Percentiles rank a stretch among this genome's conserved stretches.
Evolutionary conservation across 148 eudicot species (phyloP).

Genomic region (Rhododendron henanense): DNA sequence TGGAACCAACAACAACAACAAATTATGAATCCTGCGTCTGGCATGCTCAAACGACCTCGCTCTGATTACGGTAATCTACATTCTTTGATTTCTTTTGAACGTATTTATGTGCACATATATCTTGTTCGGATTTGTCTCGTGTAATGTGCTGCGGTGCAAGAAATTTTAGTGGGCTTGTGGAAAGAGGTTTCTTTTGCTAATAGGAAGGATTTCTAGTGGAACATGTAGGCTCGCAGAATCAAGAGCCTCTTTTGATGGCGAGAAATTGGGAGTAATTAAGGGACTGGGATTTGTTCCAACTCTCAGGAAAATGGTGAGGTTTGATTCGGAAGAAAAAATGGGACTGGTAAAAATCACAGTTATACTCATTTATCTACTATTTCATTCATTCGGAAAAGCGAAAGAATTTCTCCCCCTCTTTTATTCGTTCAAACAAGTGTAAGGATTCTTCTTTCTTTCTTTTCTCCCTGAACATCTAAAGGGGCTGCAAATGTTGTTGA

Average conservation of each 20-base stretch:
- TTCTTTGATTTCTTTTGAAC: background rate
- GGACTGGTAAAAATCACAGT: background rate
- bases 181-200: background rate
- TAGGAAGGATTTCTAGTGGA: conserved; percentile 1
- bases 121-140: background rate
- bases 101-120: background rate
- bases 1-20: conserved; percentile 25
- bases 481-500: background rate
- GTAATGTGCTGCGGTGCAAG: background rate
- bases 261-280: background rate
- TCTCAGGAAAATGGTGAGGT: background rate
- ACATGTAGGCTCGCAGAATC: background rate
- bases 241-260: background rate
- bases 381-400: background rate
- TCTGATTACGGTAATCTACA: conserved; percentile 15
- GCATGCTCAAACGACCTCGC: conserved; percentile 33
- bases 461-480: background rate
- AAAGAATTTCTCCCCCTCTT: background rate
- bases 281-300: background rate
- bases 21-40: conserved; percentile 12
- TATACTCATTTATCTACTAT: no score
- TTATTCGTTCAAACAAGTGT: background rate
- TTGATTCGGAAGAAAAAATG: background rate
- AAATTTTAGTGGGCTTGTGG: background rate
- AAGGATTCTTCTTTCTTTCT: background rate